phyloP scores from a whole-genome alignment of 2,329 filamentous ascomycete species.

The Trichophyton verrucosum region DNA sequence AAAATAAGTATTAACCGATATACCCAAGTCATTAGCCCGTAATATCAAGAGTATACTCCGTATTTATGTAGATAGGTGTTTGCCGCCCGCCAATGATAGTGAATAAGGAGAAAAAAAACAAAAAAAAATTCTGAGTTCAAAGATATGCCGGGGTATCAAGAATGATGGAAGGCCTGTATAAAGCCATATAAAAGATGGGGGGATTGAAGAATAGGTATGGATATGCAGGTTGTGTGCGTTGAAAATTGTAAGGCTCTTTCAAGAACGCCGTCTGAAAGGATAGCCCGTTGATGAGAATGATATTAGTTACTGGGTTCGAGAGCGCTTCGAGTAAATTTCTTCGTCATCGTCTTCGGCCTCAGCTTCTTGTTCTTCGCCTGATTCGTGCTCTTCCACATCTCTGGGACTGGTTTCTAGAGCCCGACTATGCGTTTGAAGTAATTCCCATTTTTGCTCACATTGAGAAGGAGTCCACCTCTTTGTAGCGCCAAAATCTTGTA shows the following conservation, averaged over 20 bases:
- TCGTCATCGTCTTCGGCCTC: constrained; percentile 6
- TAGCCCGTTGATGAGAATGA: background rate
- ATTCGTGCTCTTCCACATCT: background rate
- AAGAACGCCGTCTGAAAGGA: background rate
- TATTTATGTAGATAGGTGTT: background rate
- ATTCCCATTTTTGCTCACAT: constrained; percentile 21
- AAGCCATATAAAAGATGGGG: background rate
- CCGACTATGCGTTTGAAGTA: constrained; percentile 5
- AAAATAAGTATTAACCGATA: background rate
- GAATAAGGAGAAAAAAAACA: background rate
- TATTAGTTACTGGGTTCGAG: background rate
- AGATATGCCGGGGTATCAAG: constrained; percentile 1
- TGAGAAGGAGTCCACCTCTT: constrained; percentile 25
- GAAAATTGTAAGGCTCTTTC: background rate
- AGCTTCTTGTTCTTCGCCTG: constrained; percentile 3
- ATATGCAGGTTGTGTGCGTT: background rate
- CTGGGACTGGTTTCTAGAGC: background rate
- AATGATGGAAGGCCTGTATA: background rate
- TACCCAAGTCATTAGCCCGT: background rate
- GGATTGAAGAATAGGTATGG: background rate
- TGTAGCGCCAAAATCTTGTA: constrained; percentile 24
- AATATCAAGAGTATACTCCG: background rate
- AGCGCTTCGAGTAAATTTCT: constrained; percentile 4
- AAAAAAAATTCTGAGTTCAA: background rate
- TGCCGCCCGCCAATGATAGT: background rate